Evolutionary conservation across 2,329 filamentous ascomycete species (phyloP).

Genomic region (Rachicladosporium sp.): DNA sequence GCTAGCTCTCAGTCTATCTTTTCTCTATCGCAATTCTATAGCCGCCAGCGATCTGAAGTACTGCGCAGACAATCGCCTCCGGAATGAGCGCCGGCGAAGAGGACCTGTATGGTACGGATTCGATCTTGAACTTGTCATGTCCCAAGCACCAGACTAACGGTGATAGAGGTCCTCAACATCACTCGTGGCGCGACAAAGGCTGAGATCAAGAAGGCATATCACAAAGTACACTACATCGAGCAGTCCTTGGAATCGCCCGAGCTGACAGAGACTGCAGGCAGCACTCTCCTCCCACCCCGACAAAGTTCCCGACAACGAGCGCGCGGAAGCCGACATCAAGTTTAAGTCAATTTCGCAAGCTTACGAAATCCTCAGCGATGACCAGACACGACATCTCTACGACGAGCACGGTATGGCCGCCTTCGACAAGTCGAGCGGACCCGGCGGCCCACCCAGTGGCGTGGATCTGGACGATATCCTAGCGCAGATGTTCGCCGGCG

Average conservation of each 20-base stretch:
- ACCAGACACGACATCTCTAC: slow-evolving; percentile 83
- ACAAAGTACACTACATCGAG: slow-evolving; percentile 44
- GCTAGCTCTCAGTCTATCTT: neutral
- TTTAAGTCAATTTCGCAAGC: slow-evolving; percentile 92
- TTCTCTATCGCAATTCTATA: neutral
- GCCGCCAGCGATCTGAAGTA: too few relatives aligned
- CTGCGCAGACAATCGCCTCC: too few relatives aligned
- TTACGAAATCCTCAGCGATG: slow-evolving; percentile 95
- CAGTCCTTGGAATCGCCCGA: too few relatives aligned
- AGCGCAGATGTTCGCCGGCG: slow-evolving; percentile 78
- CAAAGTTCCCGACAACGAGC: slow-evolving; percentile 79
- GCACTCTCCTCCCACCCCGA: slow-evolving; percentile 81
- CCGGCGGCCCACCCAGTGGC: slow-evolving; percentile 52
- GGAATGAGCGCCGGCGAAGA: slow-evolving; percentile 31
- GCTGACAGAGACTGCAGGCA: slow-evolving; percentile 7
- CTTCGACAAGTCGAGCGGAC: slow-evolving; percentile 65
- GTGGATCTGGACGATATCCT: slow-evolving; percentile 87
- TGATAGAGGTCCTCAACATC: slow-evolving; percentile 65
- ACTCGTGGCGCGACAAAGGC: slow-evolving; percentile 57
- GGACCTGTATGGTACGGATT: slow-evolving; percentile 43
- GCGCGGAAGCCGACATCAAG: slow-evolving; percentile 72
- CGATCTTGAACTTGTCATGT: neutral
- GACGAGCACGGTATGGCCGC: slow-evolving; percentile 92
- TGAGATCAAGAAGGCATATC: slow-evolving; percentile 91
- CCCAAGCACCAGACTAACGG: slow-evolving; percentile 16